Evolutionary conservation across 306 rosid genomes (phyloP).

Genomic region (Dalbergia cochinchinensis): DNA sequence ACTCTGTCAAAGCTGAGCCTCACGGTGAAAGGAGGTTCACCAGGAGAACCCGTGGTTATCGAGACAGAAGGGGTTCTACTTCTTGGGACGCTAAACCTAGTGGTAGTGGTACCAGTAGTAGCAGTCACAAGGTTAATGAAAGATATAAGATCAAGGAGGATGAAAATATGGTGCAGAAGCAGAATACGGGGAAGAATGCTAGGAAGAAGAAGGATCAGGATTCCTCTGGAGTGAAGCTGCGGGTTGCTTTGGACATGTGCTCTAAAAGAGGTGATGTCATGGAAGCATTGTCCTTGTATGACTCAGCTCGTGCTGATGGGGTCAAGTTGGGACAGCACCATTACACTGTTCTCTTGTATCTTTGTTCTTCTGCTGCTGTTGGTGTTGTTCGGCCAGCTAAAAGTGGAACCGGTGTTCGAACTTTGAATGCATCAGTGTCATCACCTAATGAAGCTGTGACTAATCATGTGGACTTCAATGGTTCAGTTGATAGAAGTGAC

Average conservation of each 20-base stretch:
- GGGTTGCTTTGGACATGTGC: slow-evolving; percentile 75
- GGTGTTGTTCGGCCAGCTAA: slow-evolving; percentile 89
- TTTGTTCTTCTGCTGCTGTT: slow-evolving; percentile 91
- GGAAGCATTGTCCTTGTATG: slow-evolving; percentile 76
- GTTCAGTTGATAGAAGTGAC: slow-evolving; percentile 3
- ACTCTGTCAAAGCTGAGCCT: slow-evolving; percentile 43
- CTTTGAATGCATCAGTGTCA: slow-evolving; percentile 51
- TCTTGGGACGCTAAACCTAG: slow-evolving; percentile 22
- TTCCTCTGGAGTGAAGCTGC: slow-evolving; percentile 53
- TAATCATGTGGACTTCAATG: slow-evolving; percentile 36
- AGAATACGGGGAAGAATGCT: slow-evolving; percentile 44
- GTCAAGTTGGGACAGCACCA: slow-evolving; percentile 70
- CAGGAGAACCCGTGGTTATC: slow-evolving; percentile 38
- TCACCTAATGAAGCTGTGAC: slow-evolving; percentile 45
- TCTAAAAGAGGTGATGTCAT: slow-evolving; percentile 82
- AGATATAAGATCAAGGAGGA: slow-evolving; percentile 36
- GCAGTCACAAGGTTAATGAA: slow-evolving; percentile 32
- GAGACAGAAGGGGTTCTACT: slow-evolving; percentile 48
- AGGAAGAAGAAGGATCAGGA: slow-evolving; percentile 53
- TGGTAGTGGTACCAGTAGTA: not conserved
- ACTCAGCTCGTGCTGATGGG: slow-evolving; percentile 64
- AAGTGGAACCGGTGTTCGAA: slow-evolving; percentile 74
- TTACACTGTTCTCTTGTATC: slow-evolving; percentile 81
- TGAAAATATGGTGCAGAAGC: slow-evolving; percentile 46
- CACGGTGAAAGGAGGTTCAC: slow-evolving; percentile 32